Percentiles rank a stretch among this genome's conserved stretches.
Evolutionary conservation across 768 basidiomycete genomes (phyloP).

Genomic region (Exidia glandulosa): DNA sequence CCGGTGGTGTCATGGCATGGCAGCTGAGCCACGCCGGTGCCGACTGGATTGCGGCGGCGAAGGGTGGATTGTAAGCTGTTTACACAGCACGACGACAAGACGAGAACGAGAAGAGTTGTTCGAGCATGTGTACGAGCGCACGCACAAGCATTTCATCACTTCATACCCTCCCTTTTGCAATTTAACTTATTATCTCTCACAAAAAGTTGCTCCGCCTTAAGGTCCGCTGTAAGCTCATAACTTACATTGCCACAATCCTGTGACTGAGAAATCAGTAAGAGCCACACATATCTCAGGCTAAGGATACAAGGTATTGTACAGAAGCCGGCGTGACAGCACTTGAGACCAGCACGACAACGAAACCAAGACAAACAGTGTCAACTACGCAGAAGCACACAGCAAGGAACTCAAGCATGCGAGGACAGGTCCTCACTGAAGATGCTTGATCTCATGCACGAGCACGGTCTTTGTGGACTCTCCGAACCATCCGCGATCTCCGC

Average conservation of each 20-base stretch:
- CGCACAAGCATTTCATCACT: not conserved
- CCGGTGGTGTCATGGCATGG: slow-evolving; percentile 25
- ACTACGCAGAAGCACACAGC: too few species aligned
- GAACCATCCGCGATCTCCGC: slow-evolving; percentile 90
- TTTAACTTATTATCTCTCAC: not conserved
- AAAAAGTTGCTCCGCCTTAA: too few species aligned
- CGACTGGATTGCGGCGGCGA: not conserved
- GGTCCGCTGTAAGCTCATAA: too few species aligned
- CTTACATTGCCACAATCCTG: too few species aligned
- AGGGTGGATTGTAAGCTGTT: not conserved
- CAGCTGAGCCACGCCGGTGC: slow-evolving; percentile 1
- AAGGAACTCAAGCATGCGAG: too few species aligned
- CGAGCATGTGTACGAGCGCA: not conserved
- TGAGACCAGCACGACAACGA: too few species aligned
- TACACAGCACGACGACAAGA: not conserved
- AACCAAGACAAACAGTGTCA: too few species aligned
- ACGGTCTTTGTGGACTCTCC: slow-evolving; percentile 85
- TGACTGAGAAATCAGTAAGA: too few species aligned
- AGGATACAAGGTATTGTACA: too few species aligned
- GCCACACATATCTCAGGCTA: too few species aligned
- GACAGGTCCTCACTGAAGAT: slow-evolving; percentile 8
- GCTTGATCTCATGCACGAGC: slow-evolving; percentile 81
- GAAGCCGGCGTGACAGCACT: too few species aligned
- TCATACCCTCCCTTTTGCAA: not conserved
- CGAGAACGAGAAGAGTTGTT: not conserved